Evolutionary conservation across 257 asterid genomes (phyloP), one percentile per base, ranked within the genome.

Genomic region (Verbascum thapsus): DNA sequence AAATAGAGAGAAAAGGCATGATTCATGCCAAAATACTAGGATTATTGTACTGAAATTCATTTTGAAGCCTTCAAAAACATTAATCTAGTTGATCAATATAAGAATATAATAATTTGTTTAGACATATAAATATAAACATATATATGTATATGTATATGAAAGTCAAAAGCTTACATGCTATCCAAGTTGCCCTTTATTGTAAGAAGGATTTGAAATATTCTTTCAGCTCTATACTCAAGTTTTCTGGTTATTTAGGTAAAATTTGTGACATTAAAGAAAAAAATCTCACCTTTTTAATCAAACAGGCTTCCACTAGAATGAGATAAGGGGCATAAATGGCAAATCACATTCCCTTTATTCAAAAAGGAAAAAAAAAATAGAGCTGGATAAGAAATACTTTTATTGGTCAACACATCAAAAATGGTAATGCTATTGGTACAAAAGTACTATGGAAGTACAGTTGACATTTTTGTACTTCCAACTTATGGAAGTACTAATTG

Each of bases 1-100:
- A 53, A 63, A 53, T 32, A 52, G 53, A 40, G n/a, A 66, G 61
- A 58, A 70, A 80, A 11, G 40, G 81, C 78, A 59, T 74, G 78
- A 3, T 58, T 78, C 80, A 78, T 76, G 85, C 81, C 45, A 10
- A 17, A 54, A 18, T 65, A 64, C 67, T 19, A 52, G 23, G 22
- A 60, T 20, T 16, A n/a, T 50, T 32, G 69, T 45, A 22, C 63
- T 51, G 17, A 72, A 66, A 5, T 13, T 53, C 68, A 58, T 57
- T 68, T 34, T 63, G 9, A 58, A 53, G 59, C 56, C 39, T 6
- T 56, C 34, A 39, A 17, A 15, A 54, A 37, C 17, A 32, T 20
- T 19, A 16, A 53, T 16, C 44, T 4, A 17, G 74, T 49, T 23
- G 45, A 23, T 26, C 37, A n/a, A n/a, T n/a, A n/a, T n/a, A n/a